Evolutionary conservation across 495 filamentous ascomycete species (phyloP), one percentile per base, ranked within the genome.

Genomic region (Penicillium nucicola): DNA sequence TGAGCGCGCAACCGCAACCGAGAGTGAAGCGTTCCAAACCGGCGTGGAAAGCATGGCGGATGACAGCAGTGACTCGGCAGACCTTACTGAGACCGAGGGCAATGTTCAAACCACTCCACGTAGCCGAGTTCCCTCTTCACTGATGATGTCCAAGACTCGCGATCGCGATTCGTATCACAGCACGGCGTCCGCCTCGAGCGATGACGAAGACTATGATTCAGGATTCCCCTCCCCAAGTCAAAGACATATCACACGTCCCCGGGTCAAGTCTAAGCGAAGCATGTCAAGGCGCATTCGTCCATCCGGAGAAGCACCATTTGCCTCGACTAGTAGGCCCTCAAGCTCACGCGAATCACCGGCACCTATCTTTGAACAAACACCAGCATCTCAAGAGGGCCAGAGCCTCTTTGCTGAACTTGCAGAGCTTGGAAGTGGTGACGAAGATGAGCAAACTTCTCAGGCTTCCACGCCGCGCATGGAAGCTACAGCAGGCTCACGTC

Each of bases 1-100:
- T 53, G 90, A 95, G 69, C 80, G 81, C 3, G 88, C 75, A 31
- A 90, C 86, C 5, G 65, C 74, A 17, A 86, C 84, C 3, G 92
- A 96, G 69, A 96, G 89, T 25, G 93, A 97, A 50, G 89, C 90
- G 39, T 96, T 96, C 82, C 87, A 95, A 65, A 97, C 93, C 12
- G 90, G 89, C 18, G 77, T 82, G 15, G 93, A 97, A 68, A 85
- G 78, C 52, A 83, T 95, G 57, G 81, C 86, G 46, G 88, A 86
- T 31, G 87, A 87, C 50, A 90, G 85, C 64, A 86, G 86, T 42
- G 68, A 75, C 44, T 68, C 60, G 9, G 89, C 86, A 53, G 88
- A 86, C 15, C 74, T 89, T 17, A 97, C 93, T 1, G 93, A 98
- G 71, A 97, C 92, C 11, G 92, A 97, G 61, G 78, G 67, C 48